These are phyloP conservation scores for Suillus lakei DNA, from an alignment of 768 basidiomycete species.

Conservation along the genomic window DNA sequence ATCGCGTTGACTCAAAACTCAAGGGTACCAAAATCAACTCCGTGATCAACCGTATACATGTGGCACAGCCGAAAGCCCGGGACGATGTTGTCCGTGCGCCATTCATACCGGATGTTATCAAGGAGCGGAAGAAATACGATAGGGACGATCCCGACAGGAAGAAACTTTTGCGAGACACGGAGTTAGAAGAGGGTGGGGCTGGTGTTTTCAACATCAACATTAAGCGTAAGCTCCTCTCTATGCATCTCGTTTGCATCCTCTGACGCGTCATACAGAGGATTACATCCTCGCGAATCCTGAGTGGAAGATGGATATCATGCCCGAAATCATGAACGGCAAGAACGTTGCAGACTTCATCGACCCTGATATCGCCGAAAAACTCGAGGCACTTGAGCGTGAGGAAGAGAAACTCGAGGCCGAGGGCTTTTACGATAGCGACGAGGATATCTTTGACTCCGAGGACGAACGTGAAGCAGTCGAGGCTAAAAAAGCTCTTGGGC, in stretches of 20 bases:
- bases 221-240: slow-evolving; percentile 59
- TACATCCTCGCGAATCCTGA: slow-evolving; percentile 87
- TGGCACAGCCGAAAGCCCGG: slow-evolving; percentile 86
- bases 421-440: slow-evolving; percentile 93
- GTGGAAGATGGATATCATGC: slow-evolving; percentile 97
- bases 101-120: slow-evolving; percentile 87
- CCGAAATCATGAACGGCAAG: slow-evolving; percentile 99
- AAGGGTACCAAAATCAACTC: slow-evolving; percentile 92
- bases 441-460: slow-evolving; percentile 74
- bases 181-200: slow-evolving; percentile 85
- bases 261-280: slow-evolving; percentile 63
- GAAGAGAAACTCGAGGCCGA: slow-evolving; percentile 94
- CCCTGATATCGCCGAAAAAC: slow-evolving; percentile 94
- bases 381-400: slow-evolving; percentile 95
- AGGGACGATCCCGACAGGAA: slow-evolving; percentile 82
- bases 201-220: slow-evolving; percentile 92
- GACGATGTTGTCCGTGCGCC: slow-evolving; percentile 90
- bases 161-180: slow-evolving; percentile 78
- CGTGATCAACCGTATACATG: slow-evolving; percentile 94
- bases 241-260: background rate
- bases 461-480: slow-evolving; percentile 81
- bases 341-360: slow-evolving; percentile 99
- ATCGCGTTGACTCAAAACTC: slow-evolving; percentile 93
- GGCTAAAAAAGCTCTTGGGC: slow-evolving; percentile 58
- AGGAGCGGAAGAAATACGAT: slow-evolving; percentile 81